These are phyloP conservation scores for Rhododendron ovatum DNA, from an alignment of 148 eudicot genomes.

Conservation along the genomic window DNA sequence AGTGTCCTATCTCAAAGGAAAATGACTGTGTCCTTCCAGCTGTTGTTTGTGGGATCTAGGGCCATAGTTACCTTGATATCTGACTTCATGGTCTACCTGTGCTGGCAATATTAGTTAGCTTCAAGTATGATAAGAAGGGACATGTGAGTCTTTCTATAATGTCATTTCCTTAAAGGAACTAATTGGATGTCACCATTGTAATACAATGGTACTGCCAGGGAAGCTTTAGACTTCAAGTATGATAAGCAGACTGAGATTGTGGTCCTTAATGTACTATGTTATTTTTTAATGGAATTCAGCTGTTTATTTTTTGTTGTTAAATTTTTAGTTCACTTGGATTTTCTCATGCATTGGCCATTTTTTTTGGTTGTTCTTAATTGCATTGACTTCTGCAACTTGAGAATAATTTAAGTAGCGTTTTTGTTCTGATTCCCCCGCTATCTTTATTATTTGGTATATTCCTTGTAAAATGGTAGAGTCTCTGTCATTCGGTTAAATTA, in stretches of 20 bases:
- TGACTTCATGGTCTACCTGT: not conserved
- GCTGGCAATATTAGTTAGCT: not conserved
- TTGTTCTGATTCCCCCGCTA: not conserved
- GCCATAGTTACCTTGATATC: not conserved
- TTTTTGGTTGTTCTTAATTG: not conserved
- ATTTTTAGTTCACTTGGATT: not conserved
- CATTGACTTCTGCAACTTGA: not conserved
- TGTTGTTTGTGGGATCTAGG: not conserved
- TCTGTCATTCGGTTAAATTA: not conserved
- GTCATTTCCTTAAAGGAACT: not conserved
- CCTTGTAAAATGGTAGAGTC: not conserved
- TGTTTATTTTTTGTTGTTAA: not conserved
- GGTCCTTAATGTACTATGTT: not conserved
- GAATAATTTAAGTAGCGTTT: not conserved
- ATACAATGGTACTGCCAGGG: not conserved
- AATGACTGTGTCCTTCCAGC: not conserved
- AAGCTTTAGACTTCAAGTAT: not conserved
- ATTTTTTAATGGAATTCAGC: not conserved
- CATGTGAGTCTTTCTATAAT: not conserved
- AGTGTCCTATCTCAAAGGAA: not conserved
- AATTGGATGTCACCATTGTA: not conserved
- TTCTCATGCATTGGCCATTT: not conserved
- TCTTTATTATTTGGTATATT: no score
- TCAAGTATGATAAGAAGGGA: not conserved
- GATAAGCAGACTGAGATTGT: not conserved